Evolutionary conservation across 148 eudicot genomes (phyloP), one percentile per base, ranked within the genome.

Genomic region (Chenopodium quinoa): DNA sequence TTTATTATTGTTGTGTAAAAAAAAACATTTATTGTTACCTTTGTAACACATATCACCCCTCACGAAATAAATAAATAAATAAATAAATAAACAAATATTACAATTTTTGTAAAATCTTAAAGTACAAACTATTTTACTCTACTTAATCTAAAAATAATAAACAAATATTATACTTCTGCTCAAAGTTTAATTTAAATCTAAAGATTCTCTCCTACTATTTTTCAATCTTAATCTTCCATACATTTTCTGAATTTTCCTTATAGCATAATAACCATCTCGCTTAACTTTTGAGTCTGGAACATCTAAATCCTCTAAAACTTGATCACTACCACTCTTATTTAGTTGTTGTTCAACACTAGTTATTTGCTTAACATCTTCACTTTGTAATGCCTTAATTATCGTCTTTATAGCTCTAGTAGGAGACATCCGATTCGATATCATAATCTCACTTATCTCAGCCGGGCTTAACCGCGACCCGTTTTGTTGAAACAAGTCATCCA

Each of bases 361-460:
- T 62, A 32, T 40, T 71, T 70, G 83, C 2, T 70, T 86, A 1
- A 31, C 37, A 7, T 80, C 87, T 66, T 84, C 83, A 17, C 71
- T 78, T 20, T 89, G 89, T 60, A 91, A 67, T 8, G 93, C 83
- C 46, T 82, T 81, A 9, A 92, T 91, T 4, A 92, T 82, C n/a
- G 86, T 69, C 73, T 90, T 92, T 9, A 92, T 40, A 14, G 97
- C 94, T 73, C 92, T 88, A 52, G 88, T 88, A 0, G 93, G 78
- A 2, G 97, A 92, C 20, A 75, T 86, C 66, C 97, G 84, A 78
- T 91, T 89, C 5, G 91, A 82, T 11, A 91, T 88, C 97, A 92
- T 91, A 44, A 92, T 90, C 85, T 92, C 94, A 9, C 94, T 84
- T n/a, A 92, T 78, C 82, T 88, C 92, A 2, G 92, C 93, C 79